Evolutionary conservation across 1,284 basidiomycete genomes (phyloP), one percentile per base, ranked within the genome.

Genomic region (Microbotryomycetes sp.): DNA sequence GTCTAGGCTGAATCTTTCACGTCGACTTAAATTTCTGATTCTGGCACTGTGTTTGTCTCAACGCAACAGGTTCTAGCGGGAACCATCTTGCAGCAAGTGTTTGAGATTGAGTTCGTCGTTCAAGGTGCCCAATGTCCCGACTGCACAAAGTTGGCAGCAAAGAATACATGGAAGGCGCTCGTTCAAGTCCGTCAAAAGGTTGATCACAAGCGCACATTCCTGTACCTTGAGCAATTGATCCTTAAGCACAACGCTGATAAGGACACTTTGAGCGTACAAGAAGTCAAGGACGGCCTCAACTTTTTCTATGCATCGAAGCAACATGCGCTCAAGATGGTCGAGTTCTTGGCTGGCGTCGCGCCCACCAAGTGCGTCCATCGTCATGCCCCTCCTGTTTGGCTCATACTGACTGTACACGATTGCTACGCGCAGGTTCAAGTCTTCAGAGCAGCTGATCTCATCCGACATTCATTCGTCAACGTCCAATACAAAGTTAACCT

Each of bases 131-230:
- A 98, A 80, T 98, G 94, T 76, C 86, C 91, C 0, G 89, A 93
- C 71, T 98, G 96, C 75, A 83, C 93, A 0, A 85, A 86, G 68
- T 82, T 97, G 4, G 96, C 94, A 0, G 94, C 96, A 3, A 98
- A 98, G 79, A 97, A 98, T 76, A 97, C 92, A 0, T 98, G 94
- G 96, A 91, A 90, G 73, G 92, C 94, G 0, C 82, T 92, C 57
- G 92, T 98, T 2, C 96, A 98, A 80, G 92, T 97, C 32, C 86
- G 96, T 54, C 94, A 98, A 75, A 98, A 98, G 79, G 92, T 96
- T 54, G 82, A 89, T 14, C 94, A 98, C 77, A 98, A 98, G 78
- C 86, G 96, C 61, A 98, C 96, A 3, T 98, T 98, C 81, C 79
- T 98, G 73, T 98, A 88, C 80, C 84, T 98, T 64, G 94, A 98